These are phyloP conservation scores for Aquilaria sinensis DNA, from an alignment of 345 rosid genomes.

Conservation along the genomic window DNA sequence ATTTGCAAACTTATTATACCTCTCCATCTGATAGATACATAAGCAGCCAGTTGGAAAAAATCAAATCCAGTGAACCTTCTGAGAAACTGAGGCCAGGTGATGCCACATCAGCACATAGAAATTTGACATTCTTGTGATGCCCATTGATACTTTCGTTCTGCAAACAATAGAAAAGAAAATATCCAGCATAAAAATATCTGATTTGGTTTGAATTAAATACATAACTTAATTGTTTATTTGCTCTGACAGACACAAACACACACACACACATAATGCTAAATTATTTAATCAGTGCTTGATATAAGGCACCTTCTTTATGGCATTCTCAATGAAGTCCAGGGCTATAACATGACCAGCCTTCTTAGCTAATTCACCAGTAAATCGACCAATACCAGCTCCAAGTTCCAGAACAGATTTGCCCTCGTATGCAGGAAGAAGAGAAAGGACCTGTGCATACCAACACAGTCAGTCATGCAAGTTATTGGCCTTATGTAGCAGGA, in stretches of 20 bases:
- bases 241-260: too few relatives aligned
- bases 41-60: constrained; percentile 93
- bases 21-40: constrained; percentile 96
- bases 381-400: constrained; percentile 98
- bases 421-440: constrained; percentile 70
- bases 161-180: constrained; percentile 11
- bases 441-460: constrained; percentile 46
- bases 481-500: too few relatives aligned
- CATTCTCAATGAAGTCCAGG: constrained; percentile 79
- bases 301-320: constrained; percentile 65
- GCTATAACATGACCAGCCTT: constrained; percentile 75
- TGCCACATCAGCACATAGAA: constrained; percentile 86
- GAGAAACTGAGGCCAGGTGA: constrained; percentile 58
- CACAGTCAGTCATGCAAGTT: neutral
- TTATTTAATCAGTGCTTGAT: neutral
- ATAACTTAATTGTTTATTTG: too few relatives aligned
- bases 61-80: constrained; percentile 64
- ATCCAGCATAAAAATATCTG: neutral
- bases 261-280: neutral
- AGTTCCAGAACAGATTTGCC: constrained; percentile 76
- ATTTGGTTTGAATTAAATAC: neutral
- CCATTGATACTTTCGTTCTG: constrained; percentile 78
- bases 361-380: constrained; percentile 79
- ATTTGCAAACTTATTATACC: constrained; percentile 32
- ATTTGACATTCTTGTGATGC: constrained; percentile 71